These are phyloP conservation scores for Ananas comosus DNA, from an alignment of 176 grass and related monocot genomes.

Conservation along the genomic window DNA sequence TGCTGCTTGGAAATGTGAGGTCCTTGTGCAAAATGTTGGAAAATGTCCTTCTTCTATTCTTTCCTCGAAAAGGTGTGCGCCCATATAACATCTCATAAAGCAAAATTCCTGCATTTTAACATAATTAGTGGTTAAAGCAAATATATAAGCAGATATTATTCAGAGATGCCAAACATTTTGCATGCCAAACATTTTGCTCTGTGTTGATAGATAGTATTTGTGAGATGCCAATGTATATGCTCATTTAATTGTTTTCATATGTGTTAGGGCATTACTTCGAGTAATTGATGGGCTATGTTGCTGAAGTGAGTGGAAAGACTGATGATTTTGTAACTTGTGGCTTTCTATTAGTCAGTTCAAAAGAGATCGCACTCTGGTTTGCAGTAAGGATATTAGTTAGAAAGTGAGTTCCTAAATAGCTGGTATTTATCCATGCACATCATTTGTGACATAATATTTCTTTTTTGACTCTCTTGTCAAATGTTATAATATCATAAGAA, in stretches of 20 bases:
- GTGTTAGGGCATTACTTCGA: too few species aligned
- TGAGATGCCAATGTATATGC: too few species aligned
- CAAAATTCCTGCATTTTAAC: conserved; percentile 64
- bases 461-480: background rate
- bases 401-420: background rate
- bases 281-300: too few species aligned
- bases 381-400: background rate
- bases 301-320: background rate
- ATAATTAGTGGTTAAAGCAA: background rate
- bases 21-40: conserved; percentile 86
- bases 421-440: background rate
- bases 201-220: too few species aligned
- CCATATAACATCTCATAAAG: conserved; percentile 98
- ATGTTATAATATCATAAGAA: background rate
- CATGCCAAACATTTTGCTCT: too few species aligned
- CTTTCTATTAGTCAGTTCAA: background rate
- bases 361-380: background rate
- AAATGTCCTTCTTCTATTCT: conserved; percentile 93
- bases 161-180: background rate
- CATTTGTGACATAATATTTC: background rate
- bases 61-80: conserved; percentile 95
- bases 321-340: background rate
- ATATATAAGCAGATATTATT: background rate
- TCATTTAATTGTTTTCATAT: too few species aligned
- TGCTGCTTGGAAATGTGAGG: conserved; percentile 88